These are phyloP conservation scores for Thelephora ganbajun DNA, from an alignment of 768 basidiomycete genomes.

Conservation along the genomic window DNA sequence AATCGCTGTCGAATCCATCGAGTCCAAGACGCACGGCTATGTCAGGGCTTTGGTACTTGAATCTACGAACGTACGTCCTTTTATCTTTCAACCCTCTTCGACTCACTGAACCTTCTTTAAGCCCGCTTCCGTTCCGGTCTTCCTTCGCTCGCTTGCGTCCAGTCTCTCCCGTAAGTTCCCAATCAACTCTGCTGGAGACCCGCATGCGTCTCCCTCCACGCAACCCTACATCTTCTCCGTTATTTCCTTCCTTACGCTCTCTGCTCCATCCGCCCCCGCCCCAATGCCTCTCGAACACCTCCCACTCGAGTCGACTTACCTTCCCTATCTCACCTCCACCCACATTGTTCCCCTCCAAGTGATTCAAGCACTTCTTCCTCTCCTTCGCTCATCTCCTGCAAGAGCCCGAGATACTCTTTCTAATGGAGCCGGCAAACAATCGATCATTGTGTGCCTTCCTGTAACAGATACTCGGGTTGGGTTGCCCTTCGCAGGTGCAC, in stretches of 20 bases:
- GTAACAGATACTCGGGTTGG: conserved; percentile 61
- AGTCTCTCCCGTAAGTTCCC: conserved; percentile 77
- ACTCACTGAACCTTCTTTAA: conserved; percentile 14
- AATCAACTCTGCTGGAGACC: conserved; percentile 65
- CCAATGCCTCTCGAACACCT: conserved; percentile 61
- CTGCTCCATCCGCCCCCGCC: conserved; percentile 16
- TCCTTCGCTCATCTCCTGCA: conserved; percentile 55
- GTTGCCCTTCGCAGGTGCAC: conserved; percentile 48
- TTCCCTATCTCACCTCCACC: conserved; percentile 58
- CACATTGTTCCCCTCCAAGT: conserved; percentile 68
- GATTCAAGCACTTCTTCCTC: conserved; percentile 63
- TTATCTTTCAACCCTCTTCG: background rate
- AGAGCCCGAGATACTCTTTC: conserved; percentile 36
- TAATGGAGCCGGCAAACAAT: conserved; percentile 23
- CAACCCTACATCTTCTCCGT: conserved; percentile 66
- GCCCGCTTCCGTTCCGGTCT: conserved; percentile 60
- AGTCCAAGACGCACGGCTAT: conserved; percentile 56
- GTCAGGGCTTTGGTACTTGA: conserved; percentile 74
- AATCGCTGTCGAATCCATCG: conserved; percentile 49
- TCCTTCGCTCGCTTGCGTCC: conserved; percentile 70
- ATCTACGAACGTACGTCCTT: conserved; percentile 47
- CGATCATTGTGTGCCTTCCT: conserved; percentile 64
- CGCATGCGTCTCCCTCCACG: conserved; percentile 50
- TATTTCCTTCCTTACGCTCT: conserved; percentile 59
- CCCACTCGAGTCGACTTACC: conserved; percentile 44